Evolutionary conservation across 768 basidiomycete genomes (phyloP).

Genomic region (Boletus speciosus): DNA sequence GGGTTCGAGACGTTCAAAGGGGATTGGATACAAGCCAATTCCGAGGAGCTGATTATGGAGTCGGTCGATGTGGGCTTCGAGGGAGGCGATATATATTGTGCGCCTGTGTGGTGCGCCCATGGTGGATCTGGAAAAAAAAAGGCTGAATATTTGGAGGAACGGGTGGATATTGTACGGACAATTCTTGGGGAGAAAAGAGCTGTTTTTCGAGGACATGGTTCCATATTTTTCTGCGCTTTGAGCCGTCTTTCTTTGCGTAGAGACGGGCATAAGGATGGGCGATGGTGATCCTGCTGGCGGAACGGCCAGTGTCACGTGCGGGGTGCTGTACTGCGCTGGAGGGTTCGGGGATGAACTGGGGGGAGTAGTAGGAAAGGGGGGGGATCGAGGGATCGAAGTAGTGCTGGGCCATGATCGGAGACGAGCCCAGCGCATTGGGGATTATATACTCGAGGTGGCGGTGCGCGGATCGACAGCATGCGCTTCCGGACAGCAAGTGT

Average conservation of each 20-base stretch:
- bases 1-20: conserved; percentile 52
- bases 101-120: conserved; percentile 67
- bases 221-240: conserved; percentile 74
- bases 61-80: conserved; percentile 69
- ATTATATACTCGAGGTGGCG: conserved; percentile 17
- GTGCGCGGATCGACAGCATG: conserved; percentile 18
- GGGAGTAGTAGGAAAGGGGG: conserved; percentile 6
- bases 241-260: conserved; percentile 57
- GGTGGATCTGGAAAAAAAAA: conserved; percentile 43
- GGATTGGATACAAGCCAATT: conserved; percentile 54
- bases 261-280: conserved; percentile 69
- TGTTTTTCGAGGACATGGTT: conserved; percentile 73
- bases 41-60: conserved; percentile 58
- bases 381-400: background rate
- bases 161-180: conserved; percentile 40
- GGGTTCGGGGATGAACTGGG: background rate
- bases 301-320: conserved; percentile 15
- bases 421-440: background rate
- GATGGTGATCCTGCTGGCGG: conserved; percentile 34
- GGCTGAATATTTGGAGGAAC: background rate
- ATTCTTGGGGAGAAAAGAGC: conserved; percentile 62
- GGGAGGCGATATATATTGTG: conserved; percentile 65
- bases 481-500: background rate
- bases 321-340: conserved; percentile 13
- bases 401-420: conserved; percentile 21